Base-by-base conservation (phyloP, 441 rosid genomes). In the Erysimum cheiri region DNA sequence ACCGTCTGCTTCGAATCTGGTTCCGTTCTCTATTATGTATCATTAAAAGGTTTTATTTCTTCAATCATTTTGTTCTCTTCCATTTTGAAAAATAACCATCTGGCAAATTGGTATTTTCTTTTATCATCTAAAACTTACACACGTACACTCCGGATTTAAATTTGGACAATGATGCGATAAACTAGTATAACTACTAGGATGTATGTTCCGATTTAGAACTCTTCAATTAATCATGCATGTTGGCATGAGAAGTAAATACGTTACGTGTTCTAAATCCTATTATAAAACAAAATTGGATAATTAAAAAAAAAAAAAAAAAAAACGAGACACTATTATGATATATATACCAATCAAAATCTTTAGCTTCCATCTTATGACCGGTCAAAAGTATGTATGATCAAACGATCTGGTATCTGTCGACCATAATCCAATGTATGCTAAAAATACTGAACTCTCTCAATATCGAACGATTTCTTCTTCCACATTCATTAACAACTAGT, bases 401-500 rank as follows among this genome's bases (percentile, higher is more conserved):
- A 46, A 47, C 10, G 73, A 58, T 58, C 39, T 59, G 49, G 50
- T 58, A 69, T 58, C 29, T 69, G 59, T 59, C 59, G 59, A 59
- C 8, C 11, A 39, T 39, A 28, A 58, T 59, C 59, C 22, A 39
- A 4, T 28, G 36, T 41, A 22, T 15, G 41, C 41, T 37, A 22
- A 33, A 56, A 8, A 43, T 44, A 32, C 15, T 56, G 33, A 68
- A 35, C 47, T 57, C 46, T 57, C 12, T 69, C 10, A 6, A 36
- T 58, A 33, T 33, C 17, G 29, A 58, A 59, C 32, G 26, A 37
- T 6, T 37, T 48, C 13, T 48, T 47, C 11, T 49, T 69, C 47
- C 59, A 48, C 41, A 59, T 28, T 59, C 32, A 5, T 24, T 6
- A 9, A 36, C 31, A 58, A 26, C 64, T 6, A 58, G 19, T 69